These are phyloP conservation scores for Penicillium lagena DNA, from an alignment of 495 filamentous ascomycete species.

Conservation along the genomic window DNA sequence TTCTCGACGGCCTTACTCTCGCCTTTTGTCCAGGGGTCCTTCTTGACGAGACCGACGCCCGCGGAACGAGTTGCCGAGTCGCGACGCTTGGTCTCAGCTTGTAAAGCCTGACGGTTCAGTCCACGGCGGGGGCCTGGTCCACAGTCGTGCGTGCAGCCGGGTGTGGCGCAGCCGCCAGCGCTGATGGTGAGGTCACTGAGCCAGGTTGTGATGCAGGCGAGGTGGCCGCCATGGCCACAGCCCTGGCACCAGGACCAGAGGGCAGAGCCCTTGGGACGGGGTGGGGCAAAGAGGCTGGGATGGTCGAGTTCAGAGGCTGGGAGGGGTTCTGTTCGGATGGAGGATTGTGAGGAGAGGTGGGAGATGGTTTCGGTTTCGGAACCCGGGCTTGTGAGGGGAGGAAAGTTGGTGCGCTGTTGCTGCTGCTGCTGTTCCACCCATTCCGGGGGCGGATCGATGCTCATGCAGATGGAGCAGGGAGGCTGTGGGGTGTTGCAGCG, in stretches of 20 bases:
- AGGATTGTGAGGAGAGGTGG: slow-evolving; percentile 20
- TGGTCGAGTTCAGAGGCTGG: slow-evolving; percentile 17
- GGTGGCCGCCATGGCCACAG: slow-evolving; percentile 71
- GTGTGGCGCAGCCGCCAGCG: slow-evolving; percentile 67
- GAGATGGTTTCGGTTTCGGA: slow-evolving; percentile 15
- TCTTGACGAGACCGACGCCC: slow-evolving; percentile 32
- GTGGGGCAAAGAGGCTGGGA: slow-evolving; percentile 11
- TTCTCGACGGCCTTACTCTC: slow-evolving; percentile 43
- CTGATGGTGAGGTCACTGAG: slow-evolving; percentile 47
- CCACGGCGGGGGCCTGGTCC: slow-evolving; percentile 56
- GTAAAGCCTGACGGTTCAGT: slow-evolving; percentile 25
- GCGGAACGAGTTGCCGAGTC: slow-evolving; percentile 29
- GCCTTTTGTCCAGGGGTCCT: slow-evolving; percentile 34
- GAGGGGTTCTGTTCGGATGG: slow-evolving; percentile 25
- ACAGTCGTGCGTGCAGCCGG: slow-evolving; percentile 69
- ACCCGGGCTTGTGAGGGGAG: slow-evolving; percentile 8
- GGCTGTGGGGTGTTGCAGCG: slow-evolving; percentile 37
- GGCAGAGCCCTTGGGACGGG: slow-evolving; percentile 25
- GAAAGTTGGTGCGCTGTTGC: slow-evolving; percentile 6
- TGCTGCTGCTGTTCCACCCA: slow-evolving; percentile 28
- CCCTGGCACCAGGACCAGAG: slow-evolving; percentile 68
- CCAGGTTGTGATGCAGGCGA: slow-evolving; percentile 63
- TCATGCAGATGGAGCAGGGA: slow-evolving; percentile 41
- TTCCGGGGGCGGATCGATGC: slow-evolving; percentile 42
- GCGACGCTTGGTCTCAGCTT: slow-evolving; percentile 30